Evolutionary conservation across 2,329 filamentous ascomycete species (phyloP).

Genomic region (Sporothrix humicola): DNA sequence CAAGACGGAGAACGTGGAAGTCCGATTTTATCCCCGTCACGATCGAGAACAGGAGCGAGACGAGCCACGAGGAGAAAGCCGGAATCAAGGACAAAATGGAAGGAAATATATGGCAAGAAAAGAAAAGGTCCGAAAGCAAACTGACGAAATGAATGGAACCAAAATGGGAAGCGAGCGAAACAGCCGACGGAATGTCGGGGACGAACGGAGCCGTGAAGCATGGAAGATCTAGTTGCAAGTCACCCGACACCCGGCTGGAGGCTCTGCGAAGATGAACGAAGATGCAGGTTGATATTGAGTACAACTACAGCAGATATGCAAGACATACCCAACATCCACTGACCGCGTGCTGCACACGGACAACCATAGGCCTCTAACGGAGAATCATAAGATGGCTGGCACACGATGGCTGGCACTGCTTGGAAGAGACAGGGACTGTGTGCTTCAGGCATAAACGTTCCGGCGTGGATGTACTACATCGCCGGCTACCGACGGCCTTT

Average conservation of each 20-base stretch:
- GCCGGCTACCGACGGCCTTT: conserved; percentile 2
- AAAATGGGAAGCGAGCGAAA: background rate
- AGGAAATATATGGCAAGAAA: background rate
- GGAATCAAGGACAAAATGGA: background rate
- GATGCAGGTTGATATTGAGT: too few relatives aligned
- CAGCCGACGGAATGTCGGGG: background rate
- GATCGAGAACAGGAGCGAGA: background rate
- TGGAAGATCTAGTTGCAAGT: background rate
- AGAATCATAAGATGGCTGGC: too few relatives aligned
- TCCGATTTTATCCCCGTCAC: conserved; percentile 12
- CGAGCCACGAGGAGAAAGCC: background rate
- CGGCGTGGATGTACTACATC: background rate
- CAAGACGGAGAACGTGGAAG: background rate
- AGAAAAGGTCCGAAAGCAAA: background rate
- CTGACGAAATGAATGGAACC: background rate
- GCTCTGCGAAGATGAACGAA: too few relatives aligned
- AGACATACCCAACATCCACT: too few relatives aligned
- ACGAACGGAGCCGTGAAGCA: background rate
- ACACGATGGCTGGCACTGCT: too few relatives aligned
- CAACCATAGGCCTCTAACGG: too few relatives aligned
- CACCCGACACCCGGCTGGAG: too few relatives aligned
- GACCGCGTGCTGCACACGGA: too few relatives aligned
- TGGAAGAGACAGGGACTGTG: too few relatives aligned
- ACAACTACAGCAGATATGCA: too few relatives aligned
- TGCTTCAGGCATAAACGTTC: background rate